Evolutionary conservation across 441 rosid genomes (phyloP), one percentile per base, ranked within the genome.

Genomic region (Erodium chrysanthum): DNA sequence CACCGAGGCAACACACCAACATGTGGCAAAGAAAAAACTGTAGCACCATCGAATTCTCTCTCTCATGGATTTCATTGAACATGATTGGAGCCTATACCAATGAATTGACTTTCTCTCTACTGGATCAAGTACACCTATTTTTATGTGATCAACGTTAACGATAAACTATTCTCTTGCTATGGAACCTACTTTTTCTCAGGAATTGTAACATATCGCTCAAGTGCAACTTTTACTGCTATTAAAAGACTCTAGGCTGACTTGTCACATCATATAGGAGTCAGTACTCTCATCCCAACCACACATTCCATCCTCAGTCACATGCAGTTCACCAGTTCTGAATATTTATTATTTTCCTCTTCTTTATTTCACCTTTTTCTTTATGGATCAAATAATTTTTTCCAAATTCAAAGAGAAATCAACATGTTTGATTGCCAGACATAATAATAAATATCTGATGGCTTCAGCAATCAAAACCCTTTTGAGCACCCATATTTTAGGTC

Each of bases 181-280:
- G 5, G 35, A 31, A 31, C 35, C 35, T 31, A 40, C 48, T 40
- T 40, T 1, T 40, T 40, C 48, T 12, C 48, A 40, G 14, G 14
- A 40, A 40, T 40, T 40, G 6, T 5, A 4, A 31, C 35, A 31
- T 31, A 6, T 31, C 35, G 5, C 35, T 58, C 64, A 75, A 68
- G 71, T 65, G 71, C 64, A 69, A 67, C 60, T 71, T 65, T 65
- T 54, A 70, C n/a, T 69, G 68, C 66, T 52, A 50, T 25, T 73
- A 56, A 69, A 63, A 66, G 14, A 52, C 68, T 44, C 76, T 73
- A 44, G 64, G 59, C 50, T 52, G 23, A 50, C 68, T 65, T 66
- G 83, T 82, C 83, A 75, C 80, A 78, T 78, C 82, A 78, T 48
- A 11, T 31, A 31, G 27, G 72, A 74, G 82, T 74, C 78, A 70